Percentiles rank a stretch among this genome's conserved stretches.
Evolutionary conservation across 306 rosid genomes (phyloP).

Genomic region (Castanospermum australe): DNA sequence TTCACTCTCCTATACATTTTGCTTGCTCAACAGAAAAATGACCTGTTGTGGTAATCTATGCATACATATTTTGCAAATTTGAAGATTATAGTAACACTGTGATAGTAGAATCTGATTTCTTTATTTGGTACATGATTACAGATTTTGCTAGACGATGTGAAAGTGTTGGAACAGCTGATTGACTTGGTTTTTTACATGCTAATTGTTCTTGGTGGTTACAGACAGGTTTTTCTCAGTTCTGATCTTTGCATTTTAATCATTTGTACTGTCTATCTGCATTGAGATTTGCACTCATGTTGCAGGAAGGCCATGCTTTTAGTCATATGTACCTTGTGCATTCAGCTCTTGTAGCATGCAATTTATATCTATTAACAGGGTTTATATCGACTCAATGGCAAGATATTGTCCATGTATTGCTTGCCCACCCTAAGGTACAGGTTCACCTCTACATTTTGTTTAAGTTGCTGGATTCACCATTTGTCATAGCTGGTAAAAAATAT

Average conservation of each 20-base stretch:
- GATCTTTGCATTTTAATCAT: conserved; percentile 28
- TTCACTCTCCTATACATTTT: neutral
- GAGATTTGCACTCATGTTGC: conserved; percentile 47
- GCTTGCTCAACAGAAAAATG: conserved; percentile 5
- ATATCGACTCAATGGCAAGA: conserved; percentile 87
- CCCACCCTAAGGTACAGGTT: conserved; percentile 78
- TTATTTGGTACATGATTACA: conserved; percentile 42
- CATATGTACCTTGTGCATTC: conserved; percentile 60
- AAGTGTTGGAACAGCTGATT: conserved; percentile 72
- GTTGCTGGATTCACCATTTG: conserved; percentile 15
- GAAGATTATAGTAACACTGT: conserved; percentile 22
- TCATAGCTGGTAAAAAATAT: neutral
- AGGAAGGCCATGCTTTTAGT: conserved; percentile 60
- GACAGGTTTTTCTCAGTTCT: conserved; percentile 62
- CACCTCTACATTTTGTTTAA: neutral
- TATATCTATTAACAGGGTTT: conserved; percentile 70
- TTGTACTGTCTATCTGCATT: conserved; percentile 23
- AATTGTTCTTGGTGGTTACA: conserved; percentile 60
- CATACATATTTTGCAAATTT: conserved; percentile 14
- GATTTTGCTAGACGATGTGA: conserved; percentile 85
- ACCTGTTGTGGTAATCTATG: neutral
- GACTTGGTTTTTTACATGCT: conserved; percentile 84
- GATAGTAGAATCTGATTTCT: conserved; percentile 32
- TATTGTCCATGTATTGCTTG: conserved; percentile 79
- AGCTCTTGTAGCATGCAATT: conserved; percentile 72